Evolutionary conservation across 345 rosid species (phyloP).

Genomic region (Mallotus nudiflorus): DNA sequence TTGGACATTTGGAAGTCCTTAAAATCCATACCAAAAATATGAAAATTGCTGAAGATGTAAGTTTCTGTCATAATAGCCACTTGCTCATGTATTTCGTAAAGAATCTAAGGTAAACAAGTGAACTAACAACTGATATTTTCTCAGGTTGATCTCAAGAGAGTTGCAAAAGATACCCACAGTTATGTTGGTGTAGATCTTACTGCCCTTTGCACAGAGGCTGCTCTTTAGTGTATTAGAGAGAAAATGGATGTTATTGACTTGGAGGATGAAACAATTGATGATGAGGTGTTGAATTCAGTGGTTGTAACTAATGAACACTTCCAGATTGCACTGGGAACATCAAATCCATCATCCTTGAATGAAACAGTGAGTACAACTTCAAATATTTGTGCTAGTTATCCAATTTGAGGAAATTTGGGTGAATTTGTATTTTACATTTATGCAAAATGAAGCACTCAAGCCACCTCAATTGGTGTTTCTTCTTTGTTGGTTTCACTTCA

Average conservation of each 20-base stretch:
- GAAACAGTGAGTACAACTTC: slow-evolving; percentile 11
- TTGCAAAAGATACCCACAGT: slow-evolving; percentile 20
- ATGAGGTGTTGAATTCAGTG: slow-evolving; percentile 15
- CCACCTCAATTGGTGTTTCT: neutral
- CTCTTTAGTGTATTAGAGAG: slow-evolving; percentile 20
- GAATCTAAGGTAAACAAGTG: neutral
- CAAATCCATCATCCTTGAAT: slow-evolving; percentile 15
- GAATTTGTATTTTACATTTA: neutral
- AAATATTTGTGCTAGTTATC: neutral
- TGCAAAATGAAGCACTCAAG: neutral
- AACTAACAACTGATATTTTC: neutral
- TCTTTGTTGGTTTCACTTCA: neutral
- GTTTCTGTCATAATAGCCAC: no score
- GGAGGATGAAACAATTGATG: slow-evolving; percentile 20
- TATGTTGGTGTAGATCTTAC: slow-evolving; percentile 24
- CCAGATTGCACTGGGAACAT: slow-evolving; percentile 9
- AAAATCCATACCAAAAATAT: no score
- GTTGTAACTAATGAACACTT: slow-evolving; percentile 20
- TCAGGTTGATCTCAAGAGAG: slow-evolving; percentile 16
- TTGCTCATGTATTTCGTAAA: neutral
- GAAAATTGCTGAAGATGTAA: no score
- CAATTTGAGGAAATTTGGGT: neutral
- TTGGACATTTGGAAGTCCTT: no score
- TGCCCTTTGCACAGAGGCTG: slow-evolving; percentile 21
- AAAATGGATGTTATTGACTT: slow-evolving; percentile 20